Evolutionary conservation across 352 stramenopile genomes (phyloP).

Genomic region (Saprolegnia parasitica): DNA sequence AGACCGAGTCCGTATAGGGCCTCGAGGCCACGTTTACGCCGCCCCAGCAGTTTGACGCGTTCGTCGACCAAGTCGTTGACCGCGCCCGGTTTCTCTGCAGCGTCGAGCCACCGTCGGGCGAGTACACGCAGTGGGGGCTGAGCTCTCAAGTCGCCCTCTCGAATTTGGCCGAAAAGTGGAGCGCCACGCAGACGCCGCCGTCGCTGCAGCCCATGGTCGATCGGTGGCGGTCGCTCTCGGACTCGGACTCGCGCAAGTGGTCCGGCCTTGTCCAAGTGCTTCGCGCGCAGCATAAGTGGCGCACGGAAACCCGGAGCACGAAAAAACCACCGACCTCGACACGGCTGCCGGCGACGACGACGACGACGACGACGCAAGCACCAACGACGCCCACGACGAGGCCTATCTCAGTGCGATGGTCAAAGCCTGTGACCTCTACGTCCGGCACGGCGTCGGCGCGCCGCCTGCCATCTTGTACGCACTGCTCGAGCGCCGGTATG

Average conservation of each 20-base stretch:
- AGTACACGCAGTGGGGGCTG: constrained; percentile 50
- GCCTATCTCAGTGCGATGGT: constrained; percentile 72
- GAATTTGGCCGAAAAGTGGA: constrained; percentile 85
- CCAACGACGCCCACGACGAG: constrained; percentile 50
- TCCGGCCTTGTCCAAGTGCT: constrained; percentile 79
- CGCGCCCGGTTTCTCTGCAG: constrained; percentile 70
- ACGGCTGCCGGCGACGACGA: background rate
- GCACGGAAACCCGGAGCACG: constrained; percentile 23
- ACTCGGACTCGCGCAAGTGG: constrained; percentile 80
- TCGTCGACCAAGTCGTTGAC: constrained; percentile 60
- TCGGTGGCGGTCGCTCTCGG: constrained; percentile 67
- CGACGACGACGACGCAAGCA: constrained; percentile 33
- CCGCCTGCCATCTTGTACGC: constrained; percentile 68
- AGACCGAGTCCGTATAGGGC: no score
- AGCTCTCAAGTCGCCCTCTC: constrained; percentile 72
- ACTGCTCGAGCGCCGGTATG: constrained; percentile 67
- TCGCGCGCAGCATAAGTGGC: constrained; percentile 66
- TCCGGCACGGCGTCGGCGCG: constrained; percentile 73
- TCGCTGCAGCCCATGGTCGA: constrained; percentile 84
- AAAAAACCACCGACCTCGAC: background rate
- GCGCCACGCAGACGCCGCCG: constrained; percentile 68
- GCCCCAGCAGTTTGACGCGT: constrained; percentile 60
- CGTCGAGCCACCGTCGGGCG: constrained; percentile 66
- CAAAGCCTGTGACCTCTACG: constrained; percentile 83
- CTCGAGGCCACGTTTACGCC: constrained; percentile 58